Evolutionary conservation across 2,329 filamentous ascomycete species (phyloP).

Genomic region (Phyllosticta citrichinensis): DNA sequence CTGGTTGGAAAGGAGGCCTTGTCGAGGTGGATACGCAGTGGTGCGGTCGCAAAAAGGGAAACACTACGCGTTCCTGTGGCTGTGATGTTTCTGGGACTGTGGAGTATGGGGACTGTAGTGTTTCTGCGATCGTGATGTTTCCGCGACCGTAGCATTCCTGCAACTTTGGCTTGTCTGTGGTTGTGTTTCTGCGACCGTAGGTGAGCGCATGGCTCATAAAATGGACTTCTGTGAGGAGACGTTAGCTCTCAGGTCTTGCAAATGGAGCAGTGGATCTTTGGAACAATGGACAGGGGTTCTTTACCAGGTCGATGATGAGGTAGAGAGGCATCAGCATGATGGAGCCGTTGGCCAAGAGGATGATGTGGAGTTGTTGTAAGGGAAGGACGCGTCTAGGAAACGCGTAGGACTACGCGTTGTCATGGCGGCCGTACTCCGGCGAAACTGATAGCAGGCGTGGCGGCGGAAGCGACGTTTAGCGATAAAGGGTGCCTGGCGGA

Average conservation of each 20-base stretch:
- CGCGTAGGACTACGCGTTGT: background rate
- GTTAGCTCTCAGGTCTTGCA: background rate
- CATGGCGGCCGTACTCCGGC: background rate
- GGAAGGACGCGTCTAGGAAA: background rate
- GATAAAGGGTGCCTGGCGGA: background rate
- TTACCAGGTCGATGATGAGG: background rate
- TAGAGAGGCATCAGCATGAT: background rate
- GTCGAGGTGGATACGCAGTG: no score
- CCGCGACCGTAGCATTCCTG: no score
- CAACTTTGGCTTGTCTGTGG: no score
- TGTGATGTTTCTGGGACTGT: no score
- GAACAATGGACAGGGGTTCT: background rate
- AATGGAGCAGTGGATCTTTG: background rate
- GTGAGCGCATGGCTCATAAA: no score
- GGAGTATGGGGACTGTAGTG: no score
- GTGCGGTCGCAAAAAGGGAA: no score
- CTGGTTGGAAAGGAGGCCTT: no score
- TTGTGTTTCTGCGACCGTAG: no score
- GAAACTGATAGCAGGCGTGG: background rate
- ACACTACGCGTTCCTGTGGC: no score
- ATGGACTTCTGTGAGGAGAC: background rate
- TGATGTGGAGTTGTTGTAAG: background rate
- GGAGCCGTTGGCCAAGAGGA: background rate
- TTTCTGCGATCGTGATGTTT: no score
- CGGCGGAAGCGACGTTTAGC: background rate